These are phyloP conservation scores for Aspergillus melleus DNA, from an alignment of 2,329 filamentous ascomycete species.

Conservation along the genomic window DNA sequence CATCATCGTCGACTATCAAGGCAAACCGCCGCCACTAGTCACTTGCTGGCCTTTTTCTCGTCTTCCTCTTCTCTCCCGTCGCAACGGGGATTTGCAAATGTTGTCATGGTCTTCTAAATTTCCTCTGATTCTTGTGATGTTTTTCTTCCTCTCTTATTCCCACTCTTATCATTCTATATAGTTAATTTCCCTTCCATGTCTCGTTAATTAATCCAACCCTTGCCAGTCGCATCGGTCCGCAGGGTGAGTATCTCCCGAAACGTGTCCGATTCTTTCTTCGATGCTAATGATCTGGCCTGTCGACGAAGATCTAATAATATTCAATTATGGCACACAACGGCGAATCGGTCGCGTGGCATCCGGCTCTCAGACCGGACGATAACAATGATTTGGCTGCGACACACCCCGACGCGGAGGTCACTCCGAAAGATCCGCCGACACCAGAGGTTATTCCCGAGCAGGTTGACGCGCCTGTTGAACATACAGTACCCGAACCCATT, in stretches of 20 bases:
- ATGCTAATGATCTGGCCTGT: conserved; percentile 13
- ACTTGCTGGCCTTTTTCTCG: background rate
- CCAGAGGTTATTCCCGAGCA: background rate
- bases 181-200: conserved; percentile 12
- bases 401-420: background rate
- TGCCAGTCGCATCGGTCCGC: conserved; percentile 21
- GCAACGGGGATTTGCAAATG: background rate
- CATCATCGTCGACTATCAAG: background rate
- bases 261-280: conserved; percentile 31
- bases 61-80: background rate
- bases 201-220: conserved; percentile 3
- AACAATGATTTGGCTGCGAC: conserved; percentile 17
- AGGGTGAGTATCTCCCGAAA: conserved; percentile 23
- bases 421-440: background rate
- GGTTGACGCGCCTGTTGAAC: background rate
- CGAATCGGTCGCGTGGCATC: conserved; percentile 52
- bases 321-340: conserved; percentile 27
- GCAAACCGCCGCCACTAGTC: background rate
- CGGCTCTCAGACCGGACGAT: conserved; percentile 51
- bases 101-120: conserved; percentile 5
- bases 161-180: background rate
- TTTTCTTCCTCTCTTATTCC: background rate
- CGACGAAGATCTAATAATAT: conserved; percentile 9
- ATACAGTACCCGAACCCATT: background rate
- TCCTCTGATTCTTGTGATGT: background rate